A percentile compares a stretch with the other conserved stretches of the same genome.
Evolutionary conservation across 129 eudicot species (phyloP).

Genomic region (Dittrichia graveolens): DNA sequence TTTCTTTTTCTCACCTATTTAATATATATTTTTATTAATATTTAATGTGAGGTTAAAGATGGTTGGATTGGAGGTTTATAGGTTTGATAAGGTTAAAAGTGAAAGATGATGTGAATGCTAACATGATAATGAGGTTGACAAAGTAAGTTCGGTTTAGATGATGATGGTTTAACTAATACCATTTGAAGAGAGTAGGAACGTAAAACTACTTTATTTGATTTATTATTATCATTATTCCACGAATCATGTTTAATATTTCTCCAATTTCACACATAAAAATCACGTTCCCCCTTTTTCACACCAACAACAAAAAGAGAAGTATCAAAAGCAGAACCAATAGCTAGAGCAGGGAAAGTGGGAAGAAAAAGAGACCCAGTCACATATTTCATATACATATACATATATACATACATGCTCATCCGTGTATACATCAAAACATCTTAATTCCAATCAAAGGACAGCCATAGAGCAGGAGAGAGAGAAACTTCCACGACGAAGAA

Average conservation of each 20-base stretch:
- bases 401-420: background rate
- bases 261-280: constrained; percentile 29
- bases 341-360: constrained; percentile 22
- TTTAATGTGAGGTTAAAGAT: no score
- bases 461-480: background rate
- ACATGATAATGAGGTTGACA: no score
- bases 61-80: no score
- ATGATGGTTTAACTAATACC: constrained; percentile 3
- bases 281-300: constrained; percentile 33
- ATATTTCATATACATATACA: background rate
- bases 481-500: background rate
- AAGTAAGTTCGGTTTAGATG: no score
- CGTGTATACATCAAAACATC: constrained; percentile 7
- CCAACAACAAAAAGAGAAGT: constrained; percentile 4
- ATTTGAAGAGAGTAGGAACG: background rate
- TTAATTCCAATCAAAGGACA: background rate
- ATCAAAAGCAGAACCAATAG: constrained; percentile 15
- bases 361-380: constrained; percentile 27
- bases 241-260: constrained; percentile 7
- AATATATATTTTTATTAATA: no score
- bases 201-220: background rate
- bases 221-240: background rate
- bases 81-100: no score
- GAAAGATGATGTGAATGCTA: no score
- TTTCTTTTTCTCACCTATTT: no score